phyloP scores from a whole-genome alignment of 139 green algal genomes.

The Bryopsis sp. region DNA sequence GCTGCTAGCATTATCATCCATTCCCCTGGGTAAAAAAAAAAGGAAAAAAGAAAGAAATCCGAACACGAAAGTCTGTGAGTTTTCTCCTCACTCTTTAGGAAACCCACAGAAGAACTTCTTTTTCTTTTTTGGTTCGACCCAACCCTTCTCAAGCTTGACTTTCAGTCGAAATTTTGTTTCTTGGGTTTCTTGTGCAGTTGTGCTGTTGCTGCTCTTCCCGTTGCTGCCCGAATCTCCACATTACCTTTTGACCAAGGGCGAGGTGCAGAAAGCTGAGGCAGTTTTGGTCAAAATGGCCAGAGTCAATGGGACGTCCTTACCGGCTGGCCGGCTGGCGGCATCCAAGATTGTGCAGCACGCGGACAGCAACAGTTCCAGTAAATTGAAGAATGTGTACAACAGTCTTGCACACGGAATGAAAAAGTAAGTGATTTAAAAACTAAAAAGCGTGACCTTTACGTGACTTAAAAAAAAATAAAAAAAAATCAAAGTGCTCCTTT shows the following conservation, averaged over 20 bases:
- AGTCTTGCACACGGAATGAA: too few relatives aligned
- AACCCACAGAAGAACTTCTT: too few relatives aligned
- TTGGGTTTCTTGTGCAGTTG: not conserved
- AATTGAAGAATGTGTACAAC: too few relatives aligned
- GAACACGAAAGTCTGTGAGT: not conserved
- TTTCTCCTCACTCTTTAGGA: too few relatives aligned
- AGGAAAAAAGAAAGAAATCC: not conserved
- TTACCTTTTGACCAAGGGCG: constrained; percentile 40
- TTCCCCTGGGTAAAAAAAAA: constrained; percentile 31
- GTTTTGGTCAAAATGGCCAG: constrained; percentile 38
- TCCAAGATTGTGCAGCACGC: too few relatives aligned
- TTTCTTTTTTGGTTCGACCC: not conserved
- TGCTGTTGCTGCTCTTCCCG: constrained; percentile 35
- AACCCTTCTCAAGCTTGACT: not conserved
- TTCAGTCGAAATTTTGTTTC: too few relatives aligned
- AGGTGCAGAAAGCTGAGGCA: constrained; percentile 29
- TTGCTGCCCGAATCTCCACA: constrained; percentile 65
- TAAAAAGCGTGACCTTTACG: too few relatives aligned
- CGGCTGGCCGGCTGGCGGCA: constrained; percentile 19
- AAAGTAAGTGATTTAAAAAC: too few relatives aligned
- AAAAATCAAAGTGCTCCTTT: too few relatives aligned
- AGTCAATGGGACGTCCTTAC: constrained; percentile 33
- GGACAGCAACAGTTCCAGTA: too few relatives aligned
- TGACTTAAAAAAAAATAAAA: too few relatives aligned
- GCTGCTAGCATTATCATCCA: constrained; percentile 40